Evolutionary conservation across 2,329 filamentous ascomycete genomes (phyloP).

Genomic region (Aspergillus sojae): DNA sequence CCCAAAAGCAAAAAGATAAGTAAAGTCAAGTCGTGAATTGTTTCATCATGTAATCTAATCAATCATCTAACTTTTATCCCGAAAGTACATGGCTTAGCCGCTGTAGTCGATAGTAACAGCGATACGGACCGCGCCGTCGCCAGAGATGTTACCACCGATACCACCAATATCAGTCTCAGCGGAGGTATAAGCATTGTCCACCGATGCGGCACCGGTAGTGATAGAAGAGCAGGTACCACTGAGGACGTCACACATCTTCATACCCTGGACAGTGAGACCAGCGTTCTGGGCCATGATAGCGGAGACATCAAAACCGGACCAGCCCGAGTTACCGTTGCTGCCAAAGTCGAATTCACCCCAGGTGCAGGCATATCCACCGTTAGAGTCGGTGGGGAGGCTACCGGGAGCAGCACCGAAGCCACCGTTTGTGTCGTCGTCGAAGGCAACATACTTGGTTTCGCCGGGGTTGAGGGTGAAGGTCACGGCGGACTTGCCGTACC

Average conservation of each 20-base stretch:
- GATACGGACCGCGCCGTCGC: conserved; percentile 28
- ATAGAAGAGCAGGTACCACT: conserved; percentile 35
- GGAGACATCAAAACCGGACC: conserved; percentile 40
- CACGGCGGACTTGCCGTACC: conserved; percentile 38
- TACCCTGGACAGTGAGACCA: conserved; percentile 34
- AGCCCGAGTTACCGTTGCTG: conserved; percentile 29
- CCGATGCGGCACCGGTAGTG: conserved; percentile 23
- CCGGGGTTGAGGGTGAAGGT: conserved; percentile 35
- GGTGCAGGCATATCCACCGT: conserved; percentile 34
- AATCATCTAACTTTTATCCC: conserved; percentile 2
- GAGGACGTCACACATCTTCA: conserved; percentile 37
- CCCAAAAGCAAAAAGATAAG: neutral
- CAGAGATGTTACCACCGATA: conserved; percentile 37
- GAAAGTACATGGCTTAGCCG: conserved; percentile 20
- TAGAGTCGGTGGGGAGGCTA: conserved; percentile 28
- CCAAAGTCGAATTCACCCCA: conserved; percentile 42
- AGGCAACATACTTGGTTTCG: conserved; percentile 41
- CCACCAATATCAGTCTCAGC: conserved; percentile 32
- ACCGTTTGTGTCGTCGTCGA: conserved; percentile 40
- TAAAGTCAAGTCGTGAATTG: neutral
- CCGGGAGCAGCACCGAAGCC: conserved; percentile 33
- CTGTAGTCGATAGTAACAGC: conserved; percentile 33
- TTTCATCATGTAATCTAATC: neutral
- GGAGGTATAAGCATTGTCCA: conserved; percentile 38
- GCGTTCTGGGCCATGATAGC: conserved; percentile 38